A percentile compares a stretch with the other conserved stretches of the same genome.
These are phyloP conservation scores for Pulveroboletus ravenelii DNA, from an alignment of 768 basidiomycete genomes.

Conservation along the genomic window DNA sequence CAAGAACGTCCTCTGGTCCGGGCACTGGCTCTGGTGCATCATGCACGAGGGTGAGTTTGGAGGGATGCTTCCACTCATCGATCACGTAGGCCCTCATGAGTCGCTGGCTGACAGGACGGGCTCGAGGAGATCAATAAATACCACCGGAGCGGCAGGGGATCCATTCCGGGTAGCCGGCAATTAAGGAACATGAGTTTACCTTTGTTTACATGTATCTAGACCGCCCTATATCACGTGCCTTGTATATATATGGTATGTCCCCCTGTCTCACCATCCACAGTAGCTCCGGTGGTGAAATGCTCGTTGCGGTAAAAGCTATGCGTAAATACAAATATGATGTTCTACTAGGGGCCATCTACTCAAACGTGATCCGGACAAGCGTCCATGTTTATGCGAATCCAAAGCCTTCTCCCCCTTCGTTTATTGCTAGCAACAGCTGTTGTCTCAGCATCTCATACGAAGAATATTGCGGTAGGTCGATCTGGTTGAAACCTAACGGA, in stretches of 20 bases:
- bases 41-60: slow-evolving; percentile 49
- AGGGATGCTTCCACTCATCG: slow-evolving; percentile 62
- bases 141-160: background rate
- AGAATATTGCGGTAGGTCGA: slow-evolving; percentile 90
- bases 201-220: too few species aligned
- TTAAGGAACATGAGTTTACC: too few species aligned
- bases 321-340: slow-evolving; percentile 33
- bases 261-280: too few species aligned
- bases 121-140: too few species aligned
- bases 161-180: background rate
- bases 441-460: slow-evolving; percentile 96
- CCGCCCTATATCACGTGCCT: too few species aligned
- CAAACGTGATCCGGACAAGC: background rate
- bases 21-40: slow-evolving; percentile 56
- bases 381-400: slow-evolving; percentile 57
- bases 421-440: slow-evolving; percentile 86
- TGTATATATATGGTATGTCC: too few species aligned
- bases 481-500: slow-evolving; percentile 81
- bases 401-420: slow-evolving; percentile 94
- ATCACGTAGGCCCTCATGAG: slow-evolving; percentile 78
- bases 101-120: too few species aligned
- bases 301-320: slow-evolving; percentile 15
- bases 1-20: slow-evolving; percentile 53
- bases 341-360: slow-evolving; percentile 27
- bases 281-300: background rate